Base-by-base conservation (phyloP, 2,329 filamentous ascomycete species). In the Pyricularia sp. region DNA sequence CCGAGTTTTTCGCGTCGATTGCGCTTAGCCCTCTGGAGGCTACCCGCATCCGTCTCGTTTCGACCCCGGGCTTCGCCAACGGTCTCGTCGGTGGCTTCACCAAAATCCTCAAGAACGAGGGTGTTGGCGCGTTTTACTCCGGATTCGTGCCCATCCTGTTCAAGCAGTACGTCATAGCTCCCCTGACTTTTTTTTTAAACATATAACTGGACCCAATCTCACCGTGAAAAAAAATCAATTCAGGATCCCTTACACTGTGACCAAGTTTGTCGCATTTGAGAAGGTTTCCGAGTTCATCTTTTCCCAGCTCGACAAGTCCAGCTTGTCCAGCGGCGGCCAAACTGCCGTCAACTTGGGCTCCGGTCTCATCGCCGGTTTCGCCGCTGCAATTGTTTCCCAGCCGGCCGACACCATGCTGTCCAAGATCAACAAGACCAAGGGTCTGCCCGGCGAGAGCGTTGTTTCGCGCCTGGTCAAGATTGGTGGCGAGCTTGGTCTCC, bases 391-490 rank as follows among this genome's bases (percentile, higher is more conserved):
- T 76, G 86, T 94, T 78, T 94, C 91, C 72, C 91, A 94, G 83
- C 91, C 91, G 74, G 91, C 91, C 77, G 91, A 94, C 79, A 94
- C 91, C 77, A 93, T 94, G 91, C 88, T 94, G 75, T 88, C 84
- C 82, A 93, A 93, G 87, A 93, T 94, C 85, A 94, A 94, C 89
- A 94, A 93, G 89, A 91, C 90, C 81, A 89, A 90, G 83, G 91
- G 90, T 81, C 82, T 86, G 72, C 91, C 91, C 73, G 91, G 91
- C 82, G 91, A 94, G 84, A 86, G 91, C 77, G 93, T 90, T 75
- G 87, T 86, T 77, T 84, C 82, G 80, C 89, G 91, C 80, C 81
- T 94, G 75, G 85, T 93, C 83, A 93, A 93, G 88, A 93, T 94
- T 77, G 90, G 81, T 75, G 89, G 88, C 80, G 91, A 93, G 82